A percentile compares a stretch with the other conserved stretches of the same genome.
These are phyloP conservation scores for Citrullus colocynthis DNA, from an alignment of 306 rosid species.

Conservation along the genomic window DNA sequence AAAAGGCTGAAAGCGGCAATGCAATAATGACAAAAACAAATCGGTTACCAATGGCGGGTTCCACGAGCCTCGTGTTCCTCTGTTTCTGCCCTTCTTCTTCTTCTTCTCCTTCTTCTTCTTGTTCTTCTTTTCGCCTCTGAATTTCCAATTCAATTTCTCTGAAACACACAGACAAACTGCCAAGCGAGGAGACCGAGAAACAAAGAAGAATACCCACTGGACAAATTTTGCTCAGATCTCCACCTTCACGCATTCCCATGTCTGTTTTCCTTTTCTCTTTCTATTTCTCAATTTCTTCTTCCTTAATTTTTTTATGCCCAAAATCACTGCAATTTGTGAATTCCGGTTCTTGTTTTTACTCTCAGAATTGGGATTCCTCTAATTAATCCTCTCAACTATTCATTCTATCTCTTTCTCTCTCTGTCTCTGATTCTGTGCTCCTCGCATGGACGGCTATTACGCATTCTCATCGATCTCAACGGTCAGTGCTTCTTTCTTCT, in stretches of 20 bases:
- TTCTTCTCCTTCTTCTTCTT: neutral
- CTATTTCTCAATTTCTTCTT: neutral
- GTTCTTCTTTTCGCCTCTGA: neutral
- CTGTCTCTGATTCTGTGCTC: conserved; percentile 22
- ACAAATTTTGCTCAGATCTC: conserved; percentile 23
- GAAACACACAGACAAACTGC: neutral
- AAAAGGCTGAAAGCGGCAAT: conserved; percentile 15
- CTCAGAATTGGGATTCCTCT: neutral
- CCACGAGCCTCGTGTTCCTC: conserved; percentile 18
- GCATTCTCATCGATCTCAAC: conserved; percentile 29
- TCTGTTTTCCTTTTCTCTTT: conserved; percentile 2
- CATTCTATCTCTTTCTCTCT: neutral
- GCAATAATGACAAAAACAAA: conserved; percentile 22
- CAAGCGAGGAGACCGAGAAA: neutral
- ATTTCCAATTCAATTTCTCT: neutral
- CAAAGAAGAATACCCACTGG: neutral
- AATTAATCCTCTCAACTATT: neutral
- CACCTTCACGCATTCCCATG: conserved; percentile 50
- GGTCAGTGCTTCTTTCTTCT: conserved; percentile 21
- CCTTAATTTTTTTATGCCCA: neutral
- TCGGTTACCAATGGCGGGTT: conserved; percentile 47
- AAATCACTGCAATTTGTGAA: neutral
- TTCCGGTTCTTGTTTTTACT: neutral
- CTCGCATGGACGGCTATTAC: conserved; percentile 38
- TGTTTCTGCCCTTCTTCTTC: neutral